phyloP scores from a whole-genome alignment of 768 basidiomycete genomes.

The Coprinopsis cinerea region DNA sequence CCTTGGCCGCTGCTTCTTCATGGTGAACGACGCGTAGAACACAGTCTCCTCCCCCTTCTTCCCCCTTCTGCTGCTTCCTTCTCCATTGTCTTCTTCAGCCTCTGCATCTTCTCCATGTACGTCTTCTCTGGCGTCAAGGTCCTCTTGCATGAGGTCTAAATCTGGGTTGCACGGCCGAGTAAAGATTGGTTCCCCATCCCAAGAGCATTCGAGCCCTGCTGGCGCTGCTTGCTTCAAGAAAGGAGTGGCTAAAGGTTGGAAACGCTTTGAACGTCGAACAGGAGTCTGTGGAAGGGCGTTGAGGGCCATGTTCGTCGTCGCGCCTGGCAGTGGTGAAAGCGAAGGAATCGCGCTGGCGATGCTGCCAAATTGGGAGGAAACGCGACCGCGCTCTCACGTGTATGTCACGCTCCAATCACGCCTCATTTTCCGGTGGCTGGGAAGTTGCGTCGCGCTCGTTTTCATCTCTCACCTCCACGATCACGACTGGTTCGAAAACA shows the following conservation, averaged over 20 bases:
- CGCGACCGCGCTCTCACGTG: too few relatives aligned
- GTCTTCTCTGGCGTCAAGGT: slow-evolving; percentile 10
- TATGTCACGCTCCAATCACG: too few relatives aligned
- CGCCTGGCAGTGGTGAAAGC: too few relatives aligned
- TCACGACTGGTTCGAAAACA: too few relatives aligned
- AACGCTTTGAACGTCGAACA: slow-evolving; percentile 26
- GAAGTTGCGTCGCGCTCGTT: too few relatives aligned
- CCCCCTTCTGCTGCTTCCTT: too few relatives aligned
- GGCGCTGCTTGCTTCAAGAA: slow-evolving; percentile 14
- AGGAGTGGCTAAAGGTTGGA: slow-evolving; percentile 24
- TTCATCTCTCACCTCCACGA: too few relatives aligned
- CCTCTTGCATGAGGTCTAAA: slow-evolving; percentile 21
- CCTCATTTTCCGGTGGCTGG: too few relatives aligned
- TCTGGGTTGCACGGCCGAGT: slow-evolving; percentile 18
- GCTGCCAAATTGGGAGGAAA: too few relatives aligned
- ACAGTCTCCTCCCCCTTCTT: slow-evolving; percentile 24
- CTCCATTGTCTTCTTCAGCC: slow-evolving; percentile 4
- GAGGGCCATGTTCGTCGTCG: too few relatives aligned
- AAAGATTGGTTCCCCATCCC: slow-evolving; percentile 22
- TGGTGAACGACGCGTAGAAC: slow-evolving; percentile 29
- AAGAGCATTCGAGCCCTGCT: slow-evolving; percentile 16
- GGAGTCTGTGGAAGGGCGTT: slow-evolving; percentile 24
- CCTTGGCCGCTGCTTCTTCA: slow-evolving; percentile 23
- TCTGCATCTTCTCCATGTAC: slow-evolving; percentile 14
- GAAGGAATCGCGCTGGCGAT: too few relatives aligned